Base-by-base conservation (phyloP, 1,139 yeast species). In the Zhuliangozyma blackwelliae region DNA sequence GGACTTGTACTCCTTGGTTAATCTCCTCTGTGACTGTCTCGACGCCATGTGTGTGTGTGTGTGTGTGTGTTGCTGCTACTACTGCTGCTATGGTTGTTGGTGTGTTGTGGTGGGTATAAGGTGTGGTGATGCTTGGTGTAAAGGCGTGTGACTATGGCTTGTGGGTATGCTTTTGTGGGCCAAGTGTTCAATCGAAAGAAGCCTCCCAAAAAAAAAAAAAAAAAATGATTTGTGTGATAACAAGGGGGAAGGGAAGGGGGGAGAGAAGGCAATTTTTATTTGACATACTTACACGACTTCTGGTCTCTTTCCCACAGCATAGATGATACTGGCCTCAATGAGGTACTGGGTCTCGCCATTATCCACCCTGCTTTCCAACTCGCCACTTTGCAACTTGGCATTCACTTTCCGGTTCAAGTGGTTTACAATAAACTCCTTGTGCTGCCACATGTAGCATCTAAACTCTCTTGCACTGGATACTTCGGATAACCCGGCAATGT, bases 1-100 rank as follows among this genome's bases (percentile, higher is more conserved):
- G 34, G 77, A 64, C 58, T 82, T 84, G 61, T 86, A 89, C 65
- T 89, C 97, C 52, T 84, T 79, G 3, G 86, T 78, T 40, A 89
- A 76, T 37, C 79, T 55, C 42, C 68, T 71, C 42, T 63, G 70
- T 20, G 72, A 57, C 49, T 63, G 71, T 22, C 82, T 66, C 2
- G 90, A 73, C 7, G 67, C 70, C 52, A 82, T 74, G 36, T 36
- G 37, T 13, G 26, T 26, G 11, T 23, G 12, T 34, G 8, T 30
- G 7, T 20, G 21, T 23, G 10, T 10, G 11, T 23, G 16, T 30
- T 20, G 19, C 11, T 9, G 19, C n/a, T n/a, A n/a, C n/a, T n/a
- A n/a, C n/a, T n/a, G n/a, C n/a, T n/a, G n/a, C n/a, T n/a, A n/a
- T n/a, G n/a, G n/a, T n/a, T n/a, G n/a, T n/a, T n/a, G n/a, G n/a